These are phyloP conservation scores for Penicillium crystallinum DNA, from an alignment of 495 filamentous ascomycete genomes.

Conservation along the genomic window DNA sequence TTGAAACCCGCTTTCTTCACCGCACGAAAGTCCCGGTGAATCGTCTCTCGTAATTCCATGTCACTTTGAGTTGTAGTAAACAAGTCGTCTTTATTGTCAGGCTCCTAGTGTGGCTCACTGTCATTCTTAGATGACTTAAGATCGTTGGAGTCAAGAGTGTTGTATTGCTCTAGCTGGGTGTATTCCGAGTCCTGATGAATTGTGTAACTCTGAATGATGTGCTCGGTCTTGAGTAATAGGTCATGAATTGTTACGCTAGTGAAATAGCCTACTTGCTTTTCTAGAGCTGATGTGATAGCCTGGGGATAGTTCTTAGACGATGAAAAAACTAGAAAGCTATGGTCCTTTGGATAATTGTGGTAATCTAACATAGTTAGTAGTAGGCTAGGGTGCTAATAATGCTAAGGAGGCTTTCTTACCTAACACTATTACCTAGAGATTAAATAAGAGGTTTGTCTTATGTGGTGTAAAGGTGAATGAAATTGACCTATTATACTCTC, in stretches of 20 bases:
- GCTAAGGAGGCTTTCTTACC: conserved; percentile 35
- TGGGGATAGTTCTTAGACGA: conserved; percentile 45
- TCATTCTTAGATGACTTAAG: conserved; percentile 9
- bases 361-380: conserved; percentile 40
- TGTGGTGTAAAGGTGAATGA: conserved; percentile 46
- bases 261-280: conserved; percentile 26
- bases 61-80: conserved; percentile 25
- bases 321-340: conserved; percentile 57
- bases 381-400: neutral
- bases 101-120: conserved; percentile 28
- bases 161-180: conserved; percentile 1
- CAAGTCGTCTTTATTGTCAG: conserved; percentile 31
- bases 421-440: conserved; percentile 50
- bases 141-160: neutral
- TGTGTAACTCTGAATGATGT: conserved; percentile 29
- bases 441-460: conserved; percentile 22
- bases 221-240: conserved; percentile 36
- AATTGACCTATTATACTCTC: conserved; percentile 60
- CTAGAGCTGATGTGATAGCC: conserved; percentile 42
- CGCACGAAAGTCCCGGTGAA: conserved; percentile 58
- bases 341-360: conserved; percentile 58
- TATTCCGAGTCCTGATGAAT: conserved; percentile 10
- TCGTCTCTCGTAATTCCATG: conserved; percentile 17
- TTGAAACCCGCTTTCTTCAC: conserved; percentile 67
- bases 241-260: conserved; percentile 23